phyloP scores from a whole-genome alignment of 495 filamentous ascomycete genomes.

The Lasiosphaeria ovina region DNA sequence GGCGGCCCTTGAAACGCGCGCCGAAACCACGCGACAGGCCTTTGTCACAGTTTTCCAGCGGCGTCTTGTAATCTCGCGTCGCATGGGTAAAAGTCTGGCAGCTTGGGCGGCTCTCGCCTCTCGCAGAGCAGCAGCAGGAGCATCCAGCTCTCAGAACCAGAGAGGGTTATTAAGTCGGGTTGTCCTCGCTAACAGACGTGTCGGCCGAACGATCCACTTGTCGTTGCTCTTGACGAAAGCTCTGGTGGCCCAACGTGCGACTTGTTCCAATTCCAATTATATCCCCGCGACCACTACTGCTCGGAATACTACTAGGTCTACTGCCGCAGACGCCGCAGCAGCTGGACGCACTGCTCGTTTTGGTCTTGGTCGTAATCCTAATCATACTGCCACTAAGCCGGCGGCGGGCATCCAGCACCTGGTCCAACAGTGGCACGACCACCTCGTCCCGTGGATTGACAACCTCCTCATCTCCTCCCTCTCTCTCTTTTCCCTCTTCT shows the following conservation, averaged over 20 bases:
- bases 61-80: conserved; percentile 5
- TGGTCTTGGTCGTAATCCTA: conserved; percentile 15
- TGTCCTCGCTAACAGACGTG: conserved; percentile 11
- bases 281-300: not conserved
- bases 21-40: conserved; percentile 20
- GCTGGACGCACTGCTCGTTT: not conserved
- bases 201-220: conserved; percentile 12
- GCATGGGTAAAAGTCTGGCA: conserved; percentile 13
- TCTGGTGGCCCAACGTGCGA: conserved; percentile 14
- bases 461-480: conserved; percentile 23
- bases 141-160: not conserved
- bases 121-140: not conserved
- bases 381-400: conserved; percentile 8
- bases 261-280: not conserved
- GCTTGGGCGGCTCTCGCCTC: conserved; percentile 8
- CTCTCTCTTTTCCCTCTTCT: conserved; percentile 21
- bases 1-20: conserved; percentile 20
- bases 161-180: conserved; percentile 13
- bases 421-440: not conserved
- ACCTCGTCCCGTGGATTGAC: conserved; percentile 8
- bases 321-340: conserved; percentile 5
- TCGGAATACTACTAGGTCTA: not conserved
- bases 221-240: conserved; percentile 15
- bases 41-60: conserved; percentile 18
- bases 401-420: not conserved